Evolutionary conservation across 768 basidiomycete genomes (phyloP), one percentile per base, ranked within the genome.

Genomic region (Pholiota molesta): DNA sequence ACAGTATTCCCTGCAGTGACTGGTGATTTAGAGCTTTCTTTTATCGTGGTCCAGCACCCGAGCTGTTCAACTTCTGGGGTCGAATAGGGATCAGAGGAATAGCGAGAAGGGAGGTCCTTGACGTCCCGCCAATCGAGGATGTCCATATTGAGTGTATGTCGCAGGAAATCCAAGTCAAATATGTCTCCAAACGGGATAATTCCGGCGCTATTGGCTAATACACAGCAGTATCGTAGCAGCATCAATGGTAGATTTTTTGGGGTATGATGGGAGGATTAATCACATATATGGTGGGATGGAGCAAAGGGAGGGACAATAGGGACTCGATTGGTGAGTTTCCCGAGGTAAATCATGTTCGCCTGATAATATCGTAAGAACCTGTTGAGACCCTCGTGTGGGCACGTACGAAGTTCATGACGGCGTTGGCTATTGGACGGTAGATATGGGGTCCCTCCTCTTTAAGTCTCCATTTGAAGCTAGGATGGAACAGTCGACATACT

Each of bases 281-380:
- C 71, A 69, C 73, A 77, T 59, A 74, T 80, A 26, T 26, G 31
- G 31, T 31, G 31, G 9, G 31, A 31, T 31, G 31, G 31, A 1
- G 31, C 31, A 31, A 31, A 31, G 31, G 31, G 31, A 31, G 82
- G 80, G 1, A 85, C 55, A 40, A 85, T 76, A 1, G 84, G 82
- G 45, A 81, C 73, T 28, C 83, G 75, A 47, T 77, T 73, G 2
- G 79, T 78, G 47, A 83, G 64, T 23, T 71, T 72, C 2, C 73
- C 81, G 19, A 86, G 78, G 65, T 83, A 84, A 26, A 86, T 74
- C 66, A 83, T 72, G 63, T 84, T 82, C 57, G 76, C 76, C 80
- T 84, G 66, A 8, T 33, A 29, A 31, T n/a, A 45, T 16, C 2
- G 35, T 37, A 3, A 37, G 35, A 37, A 16, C 13, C 11, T 5